These are phyloP conservation scores for Hibiscus tridactylites DNA, from an alignment of 345 rosid species.

Conservation along the genomic window DNA sequence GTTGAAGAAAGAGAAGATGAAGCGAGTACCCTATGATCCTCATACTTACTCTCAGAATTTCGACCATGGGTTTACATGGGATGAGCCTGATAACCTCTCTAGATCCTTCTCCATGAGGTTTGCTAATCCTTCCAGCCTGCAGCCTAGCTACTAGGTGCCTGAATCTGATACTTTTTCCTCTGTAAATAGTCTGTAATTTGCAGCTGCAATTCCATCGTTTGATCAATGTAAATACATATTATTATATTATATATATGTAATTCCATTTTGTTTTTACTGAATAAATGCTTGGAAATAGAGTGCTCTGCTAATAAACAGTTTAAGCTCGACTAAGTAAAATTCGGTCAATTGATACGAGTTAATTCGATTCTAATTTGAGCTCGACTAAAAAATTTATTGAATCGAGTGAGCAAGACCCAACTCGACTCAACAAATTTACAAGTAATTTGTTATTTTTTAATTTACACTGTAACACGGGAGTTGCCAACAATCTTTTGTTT, in stretches of 20 bases:
- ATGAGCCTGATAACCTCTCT: conserved; percentile 36
- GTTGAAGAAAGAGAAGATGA: conserved; percentile 28
- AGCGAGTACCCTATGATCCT: conserved; percentile 26
- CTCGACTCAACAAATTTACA: no score
- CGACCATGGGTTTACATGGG: conserved; percentile 33
- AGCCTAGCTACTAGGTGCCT: no score
- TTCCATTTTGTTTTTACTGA: neutral
- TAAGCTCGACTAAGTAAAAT: no score
- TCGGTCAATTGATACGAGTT: no score
- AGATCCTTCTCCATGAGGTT: conserved; percentile 43
- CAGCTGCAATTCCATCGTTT: neutral
- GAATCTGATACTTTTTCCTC: neutral
- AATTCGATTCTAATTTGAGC: no score
- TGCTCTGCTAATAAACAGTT: no score
- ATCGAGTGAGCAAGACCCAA: no score
- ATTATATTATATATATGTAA: neutral
- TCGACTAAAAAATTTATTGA: no score
- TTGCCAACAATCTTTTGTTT: no score
- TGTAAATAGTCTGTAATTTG: neutral
- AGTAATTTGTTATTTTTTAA: no score
- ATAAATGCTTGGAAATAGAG: neutral
- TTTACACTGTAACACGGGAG: no score
- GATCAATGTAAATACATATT: neutral
- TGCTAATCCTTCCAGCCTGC: conserved; percentile 23
- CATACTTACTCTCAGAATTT: conserved; percentile 38